These are phyloP conservation scores for Phyllosticta paracitricarpa DNA, from an alignment of 2,329 filamentous ascomycete species.

Conservation along the genomic window DNA sequence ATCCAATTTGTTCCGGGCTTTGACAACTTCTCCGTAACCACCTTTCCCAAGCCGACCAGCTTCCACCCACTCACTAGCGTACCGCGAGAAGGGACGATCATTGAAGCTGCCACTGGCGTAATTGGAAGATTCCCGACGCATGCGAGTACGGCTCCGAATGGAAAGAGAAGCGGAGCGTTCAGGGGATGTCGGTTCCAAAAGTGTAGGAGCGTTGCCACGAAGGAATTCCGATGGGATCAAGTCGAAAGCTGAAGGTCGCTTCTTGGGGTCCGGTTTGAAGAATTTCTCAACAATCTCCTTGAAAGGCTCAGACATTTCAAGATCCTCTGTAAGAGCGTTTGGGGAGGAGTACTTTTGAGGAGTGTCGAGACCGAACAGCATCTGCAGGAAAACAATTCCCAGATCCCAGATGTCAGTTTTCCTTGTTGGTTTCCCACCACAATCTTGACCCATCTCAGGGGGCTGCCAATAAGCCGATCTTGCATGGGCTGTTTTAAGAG, in stretches of 20 bases:
- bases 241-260: constrained; percentile 73
- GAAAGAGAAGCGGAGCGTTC: constrained; percentile 11
- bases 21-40: constrained; percentile 92
- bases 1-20: constrained; percentile 88
- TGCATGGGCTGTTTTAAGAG: constrained; percentile 46
- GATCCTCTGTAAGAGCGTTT: constrained; percentile 57
- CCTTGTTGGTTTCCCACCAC: constrained; percentile 42
- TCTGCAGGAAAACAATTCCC: constrained; percentile 82
- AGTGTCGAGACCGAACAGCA: constrained; percentile 79
- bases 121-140: constrained; percentile 27
- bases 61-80: constrained; percentile 82
- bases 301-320: constrained; percentile 63
- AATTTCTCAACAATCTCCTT: constrained; percentile 73
- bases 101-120: constrained; percentile 19
- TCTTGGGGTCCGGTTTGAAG: constrained; percentile 76
- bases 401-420: constrained; percentile 96
- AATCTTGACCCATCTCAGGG: constrained; percentile 60
- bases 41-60: constrained; percentile 83
- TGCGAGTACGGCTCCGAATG: constrained; percentile 17
- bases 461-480: constrained; percentile 77
- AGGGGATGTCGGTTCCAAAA: constrained; percentile 22
- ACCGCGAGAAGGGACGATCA: constrained; percentile 53
- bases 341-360: constrained; percentile 72
- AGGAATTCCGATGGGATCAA: constrained; percentile 50
- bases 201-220: constrained; percentile 38